Conservation (phyloP, 345 rosid genomes). For the Raphanus raphanistrum region DNA sequence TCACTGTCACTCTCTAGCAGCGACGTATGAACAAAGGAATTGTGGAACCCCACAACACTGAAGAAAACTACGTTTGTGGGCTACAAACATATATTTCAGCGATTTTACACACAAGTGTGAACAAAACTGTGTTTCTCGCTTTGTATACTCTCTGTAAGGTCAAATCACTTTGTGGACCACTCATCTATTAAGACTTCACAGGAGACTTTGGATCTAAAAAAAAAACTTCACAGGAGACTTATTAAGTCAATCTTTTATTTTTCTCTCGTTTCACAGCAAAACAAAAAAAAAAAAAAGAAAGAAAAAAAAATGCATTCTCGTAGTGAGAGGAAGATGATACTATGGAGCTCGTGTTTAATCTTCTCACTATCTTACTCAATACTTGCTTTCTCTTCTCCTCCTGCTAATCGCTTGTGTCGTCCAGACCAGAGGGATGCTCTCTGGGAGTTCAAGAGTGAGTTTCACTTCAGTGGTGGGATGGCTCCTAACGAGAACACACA, state of each 20-base stretch:
- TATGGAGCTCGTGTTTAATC: neutral
- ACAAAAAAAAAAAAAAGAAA: neutral
- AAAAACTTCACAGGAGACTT: neutral
- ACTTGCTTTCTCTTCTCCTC: neutral
- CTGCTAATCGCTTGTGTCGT: neutral
- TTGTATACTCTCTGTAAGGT: no score
- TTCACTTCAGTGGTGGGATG: neutral
- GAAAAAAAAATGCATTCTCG: neutral
- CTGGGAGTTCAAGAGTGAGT: neutral
- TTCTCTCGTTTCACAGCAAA: neutral
- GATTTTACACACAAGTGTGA: neutral
- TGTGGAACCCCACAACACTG: no score
- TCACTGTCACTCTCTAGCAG: no score
- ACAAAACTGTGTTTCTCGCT: neutral
- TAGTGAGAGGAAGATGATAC: neutral
- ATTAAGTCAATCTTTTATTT: neutral
- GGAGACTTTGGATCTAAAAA: neutral
- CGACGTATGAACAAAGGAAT: no score
- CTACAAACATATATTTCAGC: neutral
- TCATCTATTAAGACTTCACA: neutral
- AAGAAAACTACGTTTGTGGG: no score
- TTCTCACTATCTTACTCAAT: neutral
- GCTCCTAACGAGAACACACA: neutral
- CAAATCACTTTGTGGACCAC: neutral
- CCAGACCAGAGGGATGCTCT: neutral